Conservation (phyloP, 768 basidiomycete species). For the Albatrellus ellisii region DNA sequence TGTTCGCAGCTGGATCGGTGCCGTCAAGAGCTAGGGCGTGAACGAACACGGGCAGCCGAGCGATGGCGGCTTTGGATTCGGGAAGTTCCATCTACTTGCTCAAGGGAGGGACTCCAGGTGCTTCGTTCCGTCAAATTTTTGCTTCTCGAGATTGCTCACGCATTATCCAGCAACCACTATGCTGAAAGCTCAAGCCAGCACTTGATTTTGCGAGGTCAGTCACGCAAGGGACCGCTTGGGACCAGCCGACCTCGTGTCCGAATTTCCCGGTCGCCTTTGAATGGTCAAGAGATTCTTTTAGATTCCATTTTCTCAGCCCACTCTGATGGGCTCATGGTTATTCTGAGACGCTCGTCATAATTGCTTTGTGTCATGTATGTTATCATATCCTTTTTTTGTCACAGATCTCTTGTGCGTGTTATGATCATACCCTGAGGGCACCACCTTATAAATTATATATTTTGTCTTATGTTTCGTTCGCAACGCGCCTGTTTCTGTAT, state of each 20-base stretch:
- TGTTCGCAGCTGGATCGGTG: constrained; percentile 63
- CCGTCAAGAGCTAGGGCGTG: constrained; percentile 73
- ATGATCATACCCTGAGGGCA: no score
- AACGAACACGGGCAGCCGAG: constrained; percentile 76
- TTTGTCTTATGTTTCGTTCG: no score
- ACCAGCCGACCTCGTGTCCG: constrained; percentile 9
- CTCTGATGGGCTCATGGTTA: constrained; percentile 75
- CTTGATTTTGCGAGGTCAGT: background rate
- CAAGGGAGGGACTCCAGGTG: constrained; percentile 55
- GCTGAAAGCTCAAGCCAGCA: background rate
- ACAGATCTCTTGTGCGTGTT: no score
- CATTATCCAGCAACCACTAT: background rate
- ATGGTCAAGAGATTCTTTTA: constrained; percentile 36
- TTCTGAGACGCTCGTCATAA: constrained; percentile 39
- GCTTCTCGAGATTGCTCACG: background rate
- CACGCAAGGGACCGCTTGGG: background rate
- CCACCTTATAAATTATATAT: no score
- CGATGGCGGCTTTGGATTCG: constrained; percentile 78
- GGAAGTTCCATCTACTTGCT: constrained; percentile 44
- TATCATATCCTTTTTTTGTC: no score
- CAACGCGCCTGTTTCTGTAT: no score
- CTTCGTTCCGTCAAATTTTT: no score
- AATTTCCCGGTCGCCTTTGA: constrained; percentile 9
- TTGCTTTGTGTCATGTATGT: no score
- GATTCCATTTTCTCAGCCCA: constrained; percentile 81